phyloP scores from a whole-genome alignment of 73 alveolate species.

The Breviolum minutum region DNA sequence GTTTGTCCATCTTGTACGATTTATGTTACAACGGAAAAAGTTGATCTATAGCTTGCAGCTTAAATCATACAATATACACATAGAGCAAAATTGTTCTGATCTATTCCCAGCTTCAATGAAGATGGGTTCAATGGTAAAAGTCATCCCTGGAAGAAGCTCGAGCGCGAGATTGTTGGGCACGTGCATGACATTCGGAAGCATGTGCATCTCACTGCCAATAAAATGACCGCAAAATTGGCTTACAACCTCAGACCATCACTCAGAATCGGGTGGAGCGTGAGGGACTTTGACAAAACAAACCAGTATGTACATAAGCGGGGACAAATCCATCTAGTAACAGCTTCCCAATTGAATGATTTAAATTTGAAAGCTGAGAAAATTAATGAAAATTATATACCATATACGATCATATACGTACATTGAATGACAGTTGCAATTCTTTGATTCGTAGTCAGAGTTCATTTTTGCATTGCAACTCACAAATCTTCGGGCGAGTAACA shows the following conservation, averaged over 20 bases:
- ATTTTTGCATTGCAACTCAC: background rate
- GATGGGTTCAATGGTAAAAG: slow-evolving; percentile 99
- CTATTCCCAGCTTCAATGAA: slow-evolving; percentile 96
- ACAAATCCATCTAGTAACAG: too few species aligned
- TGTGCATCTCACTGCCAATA: slow-evolving; percentile 97
- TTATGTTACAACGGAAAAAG: too few species aligned
- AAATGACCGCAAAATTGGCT: slow-evolving; percentile 98
- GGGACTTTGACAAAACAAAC: too few species aligned
- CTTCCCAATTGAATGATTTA: too few species aligned
- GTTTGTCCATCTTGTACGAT: background rate
- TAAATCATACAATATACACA: background rate
- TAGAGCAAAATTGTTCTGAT: background rate
- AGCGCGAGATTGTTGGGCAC: slow-evolving; percentile 96
- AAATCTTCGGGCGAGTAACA: background rate
- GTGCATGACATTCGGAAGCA: slow-evolving; percentile 97
- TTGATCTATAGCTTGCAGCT: background rate
- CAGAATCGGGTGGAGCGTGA: too few species aligned
- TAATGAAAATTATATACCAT: too few species aligned
- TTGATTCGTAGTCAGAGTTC: too few species aligned
- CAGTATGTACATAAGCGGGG: too few species aligned
- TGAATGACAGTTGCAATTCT: too few species aligned
- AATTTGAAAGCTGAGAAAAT: too few species aligned
- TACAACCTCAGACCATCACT: slow-evolving; percentile 70
- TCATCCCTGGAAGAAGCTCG: slow-evolving; percentile 98
- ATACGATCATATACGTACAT: too few species aligned